Evolutionary conservation across 495 filamentous ascomycete species (phyloP), one percentile per base, ranked within the genome.

Genomic region (Podospora comata): DNA sequence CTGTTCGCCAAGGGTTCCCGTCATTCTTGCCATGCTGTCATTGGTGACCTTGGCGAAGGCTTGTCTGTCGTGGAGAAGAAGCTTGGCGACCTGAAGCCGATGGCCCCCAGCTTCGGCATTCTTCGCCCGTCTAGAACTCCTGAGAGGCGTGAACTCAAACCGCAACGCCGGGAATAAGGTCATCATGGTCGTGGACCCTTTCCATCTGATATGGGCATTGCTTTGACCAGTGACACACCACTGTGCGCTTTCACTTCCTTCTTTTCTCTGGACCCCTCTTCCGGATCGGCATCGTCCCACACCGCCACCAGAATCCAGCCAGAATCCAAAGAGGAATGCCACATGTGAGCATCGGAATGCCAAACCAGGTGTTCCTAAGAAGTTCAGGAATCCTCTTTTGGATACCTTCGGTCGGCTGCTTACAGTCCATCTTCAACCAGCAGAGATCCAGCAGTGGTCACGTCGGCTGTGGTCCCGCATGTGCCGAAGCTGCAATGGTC

Each of bases 31-130:
- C 39, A 54, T 55, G 60, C 9, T 67, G 65, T 62, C 66, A 67
- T 62, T 62, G 23, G 55, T 48, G 34, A 64, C 58, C 72, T 74
- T 74, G 72, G 72, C 70, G 48, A 74, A 72, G 32, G 70, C 72
- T 74, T 74, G 68, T 72, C 48, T 70, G 34, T 55, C 62, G 56
- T 67, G 72, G 70, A 57, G 57, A 56, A 59, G 9, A 30, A 60
- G 16, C 66, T 74, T 68, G 72, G 70, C 70, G 61, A 1, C 48
- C 20, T 0, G 39, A 48, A 48, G 39, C 39, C 39, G 39, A 11
- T 48, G 39, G 2, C 20, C 5, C 55, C 55, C 55, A 19, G n/a
- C 55, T 48, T 48, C 39, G 39, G 39, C 39, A 48, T 48, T 11
- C 34, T 39, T 39, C 34, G 34, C 34, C 34, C 34, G 2, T 11